Evolutionary conservation across 2,329 filamentous ascomycete genomes (phyloP).

Genomic region (Capronia americana): DNA sequence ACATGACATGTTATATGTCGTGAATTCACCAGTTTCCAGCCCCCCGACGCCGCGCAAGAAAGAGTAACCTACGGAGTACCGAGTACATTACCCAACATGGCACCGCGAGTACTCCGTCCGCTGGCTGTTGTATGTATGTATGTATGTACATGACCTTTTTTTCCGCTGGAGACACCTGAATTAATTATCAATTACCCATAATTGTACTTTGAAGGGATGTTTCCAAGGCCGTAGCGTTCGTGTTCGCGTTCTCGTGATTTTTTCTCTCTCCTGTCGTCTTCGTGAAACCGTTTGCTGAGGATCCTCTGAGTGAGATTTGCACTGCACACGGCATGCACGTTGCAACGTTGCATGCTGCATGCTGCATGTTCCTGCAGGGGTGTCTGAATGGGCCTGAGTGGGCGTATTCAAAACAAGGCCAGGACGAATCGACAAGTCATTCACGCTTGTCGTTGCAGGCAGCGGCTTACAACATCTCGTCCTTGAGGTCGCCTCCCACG

Average conservation of each 20-base stretch:
- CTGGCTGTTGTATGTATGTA: background rate
- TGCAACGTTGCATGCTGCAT: background rate
- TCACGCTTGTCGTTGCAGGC: background rate
- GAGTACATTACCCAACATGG: background rate
- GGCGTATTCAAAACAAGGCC: constrained; percentile 16
- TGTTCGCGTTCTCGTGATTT: background rate
- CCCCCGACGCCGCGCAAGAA: background rate
- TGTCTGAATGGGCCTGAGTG: background rate
- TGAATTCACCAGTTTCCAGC: background rate
- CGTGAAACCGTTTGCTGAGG: background rate
- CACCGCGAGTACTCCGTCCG: background rate
- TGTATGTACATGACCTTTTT: background rate
- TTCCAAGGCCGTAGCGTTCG: background rate
- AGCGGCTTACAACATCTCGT: constrained; percentile 28
- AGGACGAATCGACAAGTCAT: background rate
- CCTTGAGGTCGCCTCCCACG: constrained; percentile 29
- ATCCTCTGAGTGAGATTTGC: background rate
- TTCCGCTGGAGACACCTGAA: background rate
- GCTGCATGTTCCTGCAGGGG: background rate
- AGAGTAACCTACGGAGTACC: no score
- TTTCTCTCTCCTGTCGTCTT: background rate
- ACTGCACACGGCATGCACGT: background rate
- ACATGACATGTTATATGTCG: no score
- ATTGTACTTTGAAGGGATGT: background rate
- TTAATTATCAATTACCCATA: background rate